Evolutionary conservation across 176 grass and related monocot species (phyloP).

Genomic region (Raddia distichophylla): DNA sequence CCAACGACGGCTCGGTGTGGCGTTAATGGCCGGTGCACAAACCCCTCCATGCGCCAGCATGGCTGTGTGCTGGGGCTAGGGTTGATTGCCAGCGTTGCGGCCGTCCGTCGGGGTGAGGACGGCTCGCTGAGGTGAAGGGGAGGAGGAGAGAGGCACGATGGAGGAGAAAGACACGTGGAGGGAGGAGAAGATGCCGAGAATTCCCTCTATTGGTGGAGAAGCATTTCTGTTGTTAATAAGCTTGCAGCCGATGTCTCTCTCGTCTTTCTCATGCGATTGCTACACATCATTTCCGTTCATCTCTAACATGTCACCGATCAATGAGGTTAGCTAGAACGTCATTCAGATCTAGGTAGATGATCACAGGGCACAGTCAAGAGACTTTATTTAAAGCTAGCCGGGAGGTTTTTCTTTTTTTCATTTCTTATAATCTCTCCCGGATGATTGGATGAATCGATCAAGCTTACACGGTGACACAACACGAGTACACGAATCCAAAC

Average conservation of each 20-base stretch:
- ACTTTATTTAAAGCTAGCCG: slow-evolving; percentile 10
- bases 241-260: slow-evolving; percentile 5
- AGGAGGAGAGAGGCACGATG: too few relatives aligned
- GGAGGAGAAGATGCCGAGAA: too few relatives aligned
- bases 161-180: too few relatives aligned
- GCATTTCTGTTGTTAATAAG: too few relatives aligned
- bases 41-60: too few relatives aligned
- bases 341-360: slow-evolving; percentile 37
- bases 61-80: too few relatives aligned
- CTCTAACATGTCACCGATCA: slow-evolving; percentile 28
- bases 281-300: neutral
- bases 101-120: too few relatives aligned
- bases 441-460: neutral
- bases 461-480: neutral
- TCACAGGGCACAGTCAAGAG: slow-evolving; percentile 36
- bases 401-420: neutral
- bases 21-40: too few relatives aligned
- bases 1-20: too few relatives aligned
- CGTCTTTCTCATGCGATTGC: slow-evolving; percentile 14
- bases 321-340: slow-evolving; percentile 52
- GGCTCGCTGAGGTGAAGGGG: too few relatives aligned
- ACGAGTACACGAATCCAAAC: slow-evolving; percentile 24
- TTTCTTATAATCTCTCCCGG: slow-evolving; percentile 17
- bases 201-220: too few relatives aligned
- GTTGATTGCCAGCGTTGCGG: too few relatives aligned